phyloP scores from a whole-genome alignment of 2,329 filamentous ascomycete species.

The Chaetothyriales sp. region DNA sequence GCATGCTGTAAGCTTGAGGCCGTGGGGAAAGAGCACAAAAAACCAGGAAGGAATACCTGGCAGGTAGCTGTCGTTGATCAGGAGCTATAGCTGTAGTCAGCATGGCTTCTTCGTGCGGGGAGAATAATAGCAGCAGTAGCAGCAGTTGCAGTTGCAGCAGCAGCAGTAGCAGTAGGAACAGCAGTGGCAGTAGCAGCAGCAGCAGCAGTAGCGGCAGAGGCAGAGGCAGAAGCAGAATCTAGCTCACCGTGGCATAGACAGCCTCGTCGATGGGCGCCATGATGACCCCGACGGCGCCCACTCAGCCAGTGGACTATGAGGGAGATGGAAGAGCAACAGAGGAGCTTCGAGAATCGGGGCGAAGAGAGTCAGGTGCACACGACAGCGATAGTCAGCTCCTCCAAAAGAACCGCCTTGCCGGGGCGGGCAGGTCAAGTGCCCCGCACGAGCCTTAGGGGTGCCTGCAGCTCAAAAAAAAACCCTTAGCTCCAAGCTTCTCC shows the following conservation, averaged over 20 bases:
- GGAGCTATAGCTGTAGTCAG: constrained; percentile 46
- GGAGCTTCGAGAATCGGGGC: not conserved
- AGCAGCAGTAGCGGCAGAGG: constrained; percentile 3
- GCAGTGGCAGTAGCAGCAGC: constrained; percentile 4
- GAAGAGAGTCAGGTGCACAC: not conserved
- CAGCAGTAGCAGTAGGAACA: not conserved
- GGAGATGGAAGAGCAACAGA: constrained; percentile 1
- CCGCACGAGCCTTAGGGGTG: not conserved
- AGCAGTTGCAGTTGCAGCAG: constrained; percentile 6
- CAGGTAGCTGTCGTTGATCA: constrained; percentile 83
- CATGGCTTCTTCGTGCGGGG: constrained; percentile 7
- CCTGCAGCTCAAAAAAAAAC: not conserved
- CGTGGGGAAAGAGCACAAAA: not conserved
- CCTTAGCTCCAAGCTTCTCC: not conserved
- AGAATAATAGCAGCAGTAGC: not conserved
- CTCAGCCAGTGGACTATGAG: constrained; percentile 1
- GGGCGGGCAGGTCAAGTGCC: not conserved
- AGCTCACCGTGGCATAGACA: constrained; percentile 19
- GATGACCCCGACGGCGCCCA: constrained; percentile 3
- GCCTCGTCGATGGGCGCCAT: constrained; percentile 19
- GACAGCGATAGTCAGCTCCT: not conserved
- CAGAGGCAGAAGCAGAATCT: not conserved
- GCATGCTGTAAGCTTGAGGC: constrained; percentile 9
- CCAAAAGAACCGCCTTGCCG: not conserved
- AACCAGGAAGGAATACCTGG: constrained; percentile 49